Conservation (phyloP, 768 basidiomycete species). For the Rhizopogon vesiculosus region DNA sequence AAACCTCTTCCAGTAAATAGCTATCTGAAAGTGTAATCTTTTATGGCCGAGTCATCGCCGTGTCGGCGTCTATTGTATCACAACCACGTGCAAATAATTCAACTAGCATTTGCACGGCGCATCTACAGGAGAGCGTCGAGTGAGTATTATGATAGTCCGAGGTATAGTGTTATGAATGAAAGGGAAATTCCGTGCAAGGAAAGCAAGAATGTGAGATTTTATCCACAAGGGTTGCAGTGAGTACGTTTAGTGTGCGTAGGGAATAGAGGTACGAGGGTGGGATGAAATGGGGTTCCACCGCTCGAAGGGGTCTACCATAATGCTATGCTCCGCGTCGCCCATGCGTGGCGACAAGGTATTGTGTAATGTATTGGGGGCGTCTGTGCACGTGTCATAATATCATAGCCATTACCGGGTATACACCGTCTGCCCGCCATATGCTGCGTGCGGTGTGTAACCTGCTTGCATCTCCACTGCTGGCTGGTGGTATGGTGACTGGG, state of each 20-base stretch:
- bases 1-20: no score
- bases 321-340: background rate
- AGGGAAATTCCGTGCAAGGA: background rate
- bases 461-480: constrained; percentile 7
- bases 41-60: no score
- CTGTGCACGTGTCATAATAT: background rate
- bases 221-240: background rate
- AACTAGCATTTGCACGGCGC: background rate
- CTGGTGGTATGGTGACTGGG: background rate
- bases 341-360: background rate
- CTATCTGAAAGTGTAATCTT: no score
- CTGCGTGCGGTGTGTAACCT: background rate
- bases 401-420: constrained; percentile 1
- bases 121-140: background rate
- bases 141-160: background rate
- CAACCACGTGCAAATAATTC: no score
- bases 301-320: background rate
- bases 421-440: constrained; percentile 3
- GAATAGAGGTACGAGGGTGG: background rate
- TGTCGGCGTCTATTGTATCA: no score
- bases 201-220: background rate
- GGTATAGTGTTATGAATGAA: background rate
- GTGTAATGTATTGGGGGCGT: background rate
- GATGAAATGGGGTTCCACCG: background rate
- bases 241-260: background rate